Evolutionary conservation across 148 eudicot genomes (phyloP).

Genomic region (Chenopodium album): DNA sequence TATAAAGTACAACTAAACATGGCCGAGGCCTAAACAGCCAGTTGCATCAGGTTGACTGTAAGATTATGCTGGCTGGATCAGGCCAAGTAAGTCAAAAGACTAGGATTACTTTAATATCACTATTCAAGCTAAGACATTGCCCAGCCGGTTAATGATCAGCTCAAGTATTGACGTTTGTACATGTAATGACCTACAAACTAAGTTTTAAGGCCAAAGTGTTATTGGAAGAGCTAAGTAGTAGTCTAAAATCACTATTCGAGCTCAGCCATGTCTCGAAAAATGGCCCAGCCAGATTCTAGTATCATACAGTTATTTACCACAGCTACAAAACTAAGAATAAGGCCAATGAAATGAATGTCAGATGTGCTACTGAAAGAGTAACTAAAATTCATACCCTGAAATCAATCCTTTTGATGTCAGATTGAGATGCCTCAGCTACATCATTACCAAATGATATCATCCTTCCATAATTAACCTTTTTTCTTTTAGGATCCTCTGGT

Average conservation of each 20-base stretch:
- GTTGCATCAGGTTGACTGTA: background rate
- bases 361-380: background rate
- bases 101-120: background rate
- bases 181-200: background rate
- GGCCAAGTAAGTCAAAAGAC: no score
- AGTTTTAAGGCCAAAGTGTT: background rate
- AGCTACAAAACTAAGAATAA: background rate
- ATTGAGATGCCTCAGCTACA: conserved; percentile 48
- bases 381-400: conserved; percentile 58
- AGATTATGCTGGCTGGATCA: no score
- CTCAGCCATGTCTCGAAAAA: background rate
- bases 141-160: background rate
- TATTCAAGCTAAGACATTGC: background rate
- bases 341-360: background rate
- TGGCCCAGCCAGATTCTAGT: background rate
- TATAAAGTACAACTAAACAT: background rate
- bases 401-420: conserved; percentile 68
- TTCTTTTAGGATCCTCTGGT: conserved; percentile 30
- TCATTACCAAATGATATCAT: conserved; percentile 87
- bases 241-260: background rate
- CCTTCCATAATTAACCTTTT: conserved; percentile 64
- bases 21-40: background rate
- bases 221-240: no score
- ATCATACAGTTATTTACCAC: background rate
- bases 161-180: background rate